Evolutionary conservation across 192 early-diverging fungal species (phyloP).

Genomic region (Backusella sp.): DNA sequence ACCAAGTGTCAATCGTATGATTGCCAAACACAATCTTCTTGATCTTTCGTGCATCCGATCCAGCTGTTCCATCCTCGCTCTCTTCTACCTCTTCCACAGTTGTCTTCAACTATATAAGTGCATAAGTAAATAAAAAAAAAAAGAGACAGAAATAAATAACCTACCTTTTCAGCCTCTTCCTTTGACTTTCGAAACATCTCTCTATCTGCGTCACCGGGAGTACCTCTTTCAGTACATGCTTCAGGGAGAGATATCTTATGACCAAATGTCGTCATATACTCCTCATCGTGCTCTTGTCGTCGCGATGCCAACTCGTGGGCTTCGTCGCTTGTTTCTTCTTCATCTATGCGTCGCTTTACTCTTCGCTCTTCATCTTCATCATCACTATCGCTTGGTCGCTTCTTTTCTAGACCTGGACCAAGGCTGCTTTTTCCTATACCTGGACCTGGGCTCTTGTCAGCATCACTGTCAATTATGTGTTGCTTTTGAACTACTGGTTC

Average conservation of each 20-base stretch:
- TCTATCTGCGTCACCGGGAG: conserved; percentile 54
- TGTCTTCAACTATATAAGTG: background rate
- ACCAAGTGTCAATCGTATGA: too few relatives aligned
- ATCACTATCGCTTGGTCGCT: background rate
- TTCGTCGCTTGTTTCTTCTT: background rate
- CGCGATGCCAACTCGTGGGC: too few relatives aligned
- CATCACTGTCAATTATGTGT: too few relatives aligned
- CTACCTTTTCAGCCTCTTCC: conserved; percentile 29
- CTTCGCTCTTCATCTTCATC: background rate
- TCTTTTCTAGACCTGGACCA: too few relatives aligned
- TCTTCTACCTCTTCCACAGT: background rate
- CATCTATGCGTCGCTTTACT: background rate
- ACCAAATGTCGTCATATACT: conserved; percentile 43
- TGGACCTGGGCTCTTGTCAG: too few relatives aligned
- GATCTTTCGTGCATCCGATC: conserved; percentile 33
- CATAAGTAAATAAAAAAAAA: too few relatives aligned
- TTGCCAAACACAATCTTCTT: too few relatives aligned
- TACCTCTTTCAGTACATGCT: conserved; percentile 50
- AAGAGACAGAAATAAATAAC: too few relatives aligned
- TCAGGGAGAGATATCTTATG: conserved; percentile 49
- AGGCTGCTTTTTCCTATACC: too few relatives aligned
- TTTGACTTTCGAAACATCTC: conserved; percentile 51
- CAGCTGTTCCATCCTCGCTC: too few relatives aligned
- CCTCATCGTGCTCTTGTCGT: conserved; percentile 2
- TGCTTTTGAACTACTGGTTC: too few relatives aligned